Evolutionary conservation across 2,329 filamentous ascomycete species (phyloP).

Genomic region (Clarireedia hainanense): DNA sequence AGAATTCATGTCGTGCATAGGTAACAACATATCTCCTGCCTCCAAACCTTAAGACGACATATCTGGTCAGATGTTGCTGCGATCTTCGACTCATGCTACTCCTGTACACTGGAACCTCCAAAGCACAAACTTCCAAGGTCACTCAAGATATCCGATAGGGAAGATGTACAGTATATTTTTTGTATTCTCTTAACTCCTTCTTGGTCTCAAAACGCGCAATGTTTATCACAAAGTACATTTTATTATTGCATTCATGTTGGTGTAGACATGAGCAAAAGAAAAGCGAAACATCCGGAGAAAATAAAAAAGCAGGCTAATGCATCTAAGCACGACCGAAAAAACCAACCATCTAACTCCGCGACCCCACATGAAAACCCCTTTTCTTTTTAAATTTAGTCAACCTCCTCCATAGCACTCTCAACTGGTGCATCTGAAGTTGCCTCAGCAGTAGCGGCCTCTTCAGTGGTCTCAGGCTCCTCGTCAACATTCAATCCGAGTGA

Average conservation of each 20-base stretch:
- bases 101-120: background rate
- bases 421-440: slow-evolving; percentile 47
- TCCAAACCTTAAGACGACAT: background rate
- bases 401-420: slow-evolving; percentile 97
- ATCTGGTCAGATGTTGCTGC: background rate
- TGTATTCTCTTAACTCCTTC: background rate
- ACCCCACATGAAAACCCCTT: slow-evolving; percentile 16
- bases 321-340: slow-evolving; percentile 11
- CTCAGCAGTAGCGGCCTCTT: slow-evolving; percentile 53
- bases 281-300: background rate
- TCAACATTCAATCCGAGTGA: slow-evolving; percentile 96
- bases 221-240: slow-evolving; percentile 1
- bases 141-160: background rate
- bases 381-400: slow-evolving; percentile 61
- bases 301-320: slow-evolving; percentile 5
- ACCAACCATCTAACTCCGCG: slow-evolving; percentile 28
- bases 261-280: background rate
- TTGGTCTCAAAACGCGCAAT: background rate
- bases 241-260: background rate
- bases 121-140: background rate
- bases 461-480: slow-evolving; percentile 73
- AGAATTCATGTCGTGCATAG: background rate
- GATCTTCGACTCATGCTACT: too few relatives aligned
- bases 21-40: background rate
- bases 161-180: background rate